Conservation (phyloP, 768 basidiomycete species). For the Nevesoporus exiguus region DNA sequence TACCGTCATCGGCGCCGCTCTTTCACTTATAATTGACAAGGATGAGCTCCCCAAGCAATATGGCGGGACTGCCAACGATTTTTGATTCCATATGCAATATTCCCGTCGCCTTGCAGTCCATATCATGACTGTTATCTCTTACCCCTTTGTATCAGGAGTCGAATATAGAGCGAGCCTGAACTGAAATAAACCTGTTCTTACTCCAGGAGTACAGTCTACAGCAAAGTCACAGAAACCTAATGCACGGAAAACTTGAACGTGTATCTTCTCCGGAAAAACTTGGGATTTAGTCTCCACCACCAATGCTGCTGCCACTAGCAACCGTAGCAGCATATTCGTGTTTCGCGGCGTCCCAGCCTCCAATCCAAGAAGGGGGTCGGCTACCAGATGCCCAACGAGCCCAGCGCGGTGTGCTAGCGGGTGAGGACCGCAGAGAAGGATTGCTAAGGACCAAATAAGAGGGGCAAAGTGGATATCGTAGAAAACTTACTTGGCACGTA, state of each 20-base stretch:
- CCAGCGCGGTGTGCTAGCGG: slow-evolving; percentile 16
- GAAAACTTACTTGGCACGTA: slow-evolving; percentile 49
- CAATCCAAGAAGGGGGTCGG: slow-evolving; percentile 39
- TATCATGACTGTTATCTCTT: too few relatives aligned
- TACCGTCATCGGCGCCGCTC: slow-evolving; percentile 54
- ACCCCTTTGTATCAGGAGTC: too few relatives aligned
- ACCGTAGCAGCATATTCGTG: slow-evolving; percentile 44
- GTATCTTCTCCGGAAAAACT: too few relatives aligned
- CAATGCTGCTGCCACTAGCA: slow-evolving; percentile 35
- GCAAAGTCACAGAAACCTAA: too few relatives aligned
- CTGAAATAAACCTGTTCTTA: too few relatives aligned
- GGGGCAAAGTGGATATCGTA: background rate
- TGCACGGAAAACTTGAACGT: too few relatives aligned
- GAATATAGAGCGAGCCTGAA: too few relatives aligned
- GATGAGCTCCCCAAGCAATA: slow-evolving; percentile 65
- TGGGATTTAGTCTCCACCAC: slow-evolving; percentile 22
- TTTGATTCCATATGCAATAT: slow-evolving; percentile 31
- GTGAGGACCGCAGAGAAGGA: slow-evolving; percentile 20
- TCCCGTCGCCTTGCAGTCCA: background rate
- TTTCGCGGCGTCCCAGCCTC: slow-evolving; percentile 37
- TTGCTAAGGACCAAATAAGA: slow-evolving; percentile 21
- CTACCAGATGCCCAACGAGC: slow-evolving; percentile 27
- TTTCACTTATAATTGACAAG: slow-evolving; percentile 53
- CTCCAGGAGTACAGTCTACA: too few relatives aligned
- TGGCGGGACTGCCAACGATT: slow-evolving; percentile 61